Evolutionary conservation across 371 early-diverging fungal genomes (phyloP), one percentile per base, ranked within the genome.

Genomic region (Apophysomyces elegans): DNA sequence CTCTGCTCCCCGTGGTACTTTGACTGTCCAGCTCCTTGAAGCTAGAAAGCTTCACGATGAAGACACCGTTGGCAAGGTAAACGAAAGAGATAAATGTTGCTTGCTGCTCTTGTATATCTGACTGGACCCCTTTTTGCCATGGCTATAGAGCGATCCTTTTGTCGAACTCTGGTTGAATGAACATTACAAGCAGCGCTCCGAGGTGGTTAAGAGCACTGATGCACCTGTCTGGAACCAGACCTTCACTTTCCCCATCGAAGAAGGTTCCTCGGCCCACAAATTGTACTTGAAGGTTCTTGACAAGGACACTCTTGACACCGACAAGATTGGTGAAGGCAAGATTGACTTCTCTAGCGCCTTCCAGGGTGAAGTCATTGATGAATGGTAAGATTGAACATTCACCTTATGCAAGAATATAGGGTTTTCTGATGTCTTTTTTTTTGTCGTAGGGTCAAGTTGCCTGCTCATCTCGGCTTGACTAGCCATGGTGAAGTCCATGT

Each of bases 261-360:
- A 66, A 11, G 73, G 73, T 21, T 72, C 67, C 54, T 59, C 43
- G 37, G 50, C 56, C 47, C 72, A 76, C 62, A 77, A 73, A 61
- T 65, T 79, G 32, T 70, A 84, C 60, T 21, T 84, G 26, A 75
- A 75, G 44, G 80, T 73, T 5, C 65, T 74, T 38, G 84, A 81
- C 58, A 73, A 76, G 67, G 82, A 80, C 43, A 66, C 61, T 1
- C 61, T 80, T 56, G 75, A 73, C 4, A 63, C 73, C 11, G 82
- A 81, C 41, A 73, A 73, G 67, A 77, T 84, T 66, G 84, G 80
- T 14, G 77, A 81, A 37, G 73, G 73, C 54, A 72, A 70, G 12
- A 45, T 76, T 37, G 63, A 73, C 1, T 65, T 84, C 47, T 56
- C 32, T 35, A 26, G 65, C 14, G 74, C 64, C 21, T 67, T 70